phyloP scores from a whole-genome alignment of 148 eudicot genomes.

The Rhododendron kiyosumense region DNA sequence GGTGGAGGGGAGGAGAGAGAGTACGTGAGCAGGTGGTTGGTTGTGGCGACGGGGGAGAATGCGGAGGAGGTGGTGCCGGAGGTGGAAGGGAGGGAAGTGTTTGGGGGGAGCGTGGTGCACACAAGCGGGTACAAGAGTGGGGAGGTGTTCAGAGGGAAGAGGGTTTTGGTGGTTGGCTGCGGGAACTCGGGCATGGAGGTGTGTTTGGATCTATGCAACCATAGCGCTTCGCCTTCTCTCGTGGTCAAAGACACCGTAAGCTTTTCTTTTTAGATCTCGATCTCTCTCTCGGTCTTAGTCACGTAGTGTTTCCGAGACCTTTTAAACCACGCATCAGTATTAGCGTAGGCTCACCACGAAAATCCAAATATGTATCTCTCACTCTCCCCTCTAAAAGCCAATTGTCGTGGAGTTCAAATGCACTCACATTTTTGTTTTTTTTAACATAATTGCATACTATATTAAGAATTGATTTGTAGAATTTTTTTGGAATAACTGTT shows the following conservation, averaged over 20 bases:
- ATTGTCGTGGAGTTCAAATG: not conserved
- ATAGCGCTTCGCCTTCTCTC: slow-evolving; percentile 61
- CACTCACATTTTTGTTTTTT: not conserved
- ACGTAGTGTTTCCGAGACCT: too few species aligned
- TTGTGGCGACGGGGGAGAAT: slow-evolving; percentile 94
- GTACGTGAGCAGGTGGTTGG: slow-evolving; percentile 56
- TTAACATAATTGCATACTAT: not conserved
- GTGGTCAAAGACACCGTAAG: slow-evolving; percentile 82
- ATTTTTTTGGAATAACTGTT: not conserved
- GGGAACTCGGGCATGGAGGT: slow-evolving; percentile 96
- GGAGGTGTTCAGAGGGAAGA: slow-evolving; percentile 46
- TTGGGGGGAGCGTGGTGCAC: slow-evolving; percentile 46
- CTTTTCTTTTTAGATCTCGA: slow-evolving; percentile 1
- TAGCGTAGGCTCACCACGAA: too few species aligned
- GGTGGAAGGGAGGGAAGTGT: slow-evolving; percentile 49
- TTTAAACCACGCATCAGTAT: too few species aligned
- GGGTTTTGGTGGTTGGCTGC: slow-evolving; percentile 80
- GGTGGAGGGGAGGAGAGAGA: slow-evolving; percentile 26
- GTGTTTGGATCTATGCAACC: slow-evolving; percentile 76
- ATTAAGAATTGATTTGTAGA: not conserved
- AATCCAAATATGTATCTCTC: not conserved
- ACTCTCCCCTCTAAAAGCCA: not conserved
- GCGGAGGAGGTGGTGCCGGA: slow-evolving; percentile 71
- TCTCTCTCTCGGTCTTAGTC: not conserved
- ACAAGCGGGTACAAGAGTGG: slow-evolving; percentile 66